Evolutionary conservation across 2,329 filamentous ascomycete genomes (phyloP).

Genomic region (Leptographium procerum): DNA sequence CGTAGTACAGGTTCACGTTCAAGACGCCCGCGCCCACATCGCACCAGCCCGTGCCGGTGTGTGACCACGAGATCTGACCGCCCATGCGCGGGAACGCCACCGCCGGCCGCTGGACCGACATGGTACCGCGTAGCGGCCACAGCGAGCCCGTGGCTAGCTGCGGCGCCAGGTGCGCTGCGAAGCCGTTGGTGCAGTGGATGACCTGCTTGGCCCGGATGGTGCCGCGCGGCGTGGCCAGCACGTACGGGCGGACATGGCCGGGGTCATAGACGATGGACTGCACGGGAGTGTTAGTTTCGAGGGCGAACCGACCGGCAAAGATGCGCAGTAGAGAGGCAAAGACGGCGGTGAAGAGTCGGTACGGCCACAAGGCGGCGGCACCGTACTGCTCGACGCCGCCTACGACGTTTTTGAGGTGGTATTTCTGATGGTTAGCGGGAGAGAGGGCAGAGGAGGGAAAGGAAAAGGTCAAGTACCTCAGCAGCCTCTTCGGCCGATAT

Average conservation of each 20-base stretch:
- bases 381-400: conserved; percentile 10
- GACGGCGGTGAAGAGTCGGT: conserved; percentile 24
- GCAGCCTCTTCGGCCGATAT: background rate
- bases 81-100: conserved; percentile 9
- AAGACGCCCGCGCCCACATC: background rate
- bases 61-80: conserved; percentile 11
- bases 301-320: conserved; percentile 10
- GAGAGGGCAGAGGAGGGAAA: no score
- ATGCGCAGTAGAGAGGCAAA: conserved; percentile 20
- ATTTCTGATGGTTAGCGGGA: background rate
- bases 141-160: conserved; percentile 21
- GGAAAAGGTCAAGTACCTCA: no score
- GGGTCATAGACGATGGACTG: conserved; percentile 10
- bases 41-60: background rate
- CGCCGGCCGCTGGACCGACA: conserved; percentile 28
- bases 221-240: conserved; percentile 22
- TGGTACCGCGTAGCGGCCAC: conserved; percentile 27
- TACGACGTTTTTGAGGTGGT: background rate
- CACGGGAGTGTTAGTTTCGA: conserved; percentile 18
- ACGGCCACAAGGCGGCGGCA: conserved; percentile 29
- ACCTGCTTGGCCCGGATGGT: conserved; percentile 21
- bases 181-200: conserved; percentile 30
- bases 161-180: conserved; percentile 29
- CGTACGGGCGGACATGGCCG: conserved; percentile 16
- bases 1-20: conserved; percentile 8